phyloP scores from a whole-genome alignment of 1,284 basidiomycete genomes.

The Fomitiporia mediterranea region DNA sequence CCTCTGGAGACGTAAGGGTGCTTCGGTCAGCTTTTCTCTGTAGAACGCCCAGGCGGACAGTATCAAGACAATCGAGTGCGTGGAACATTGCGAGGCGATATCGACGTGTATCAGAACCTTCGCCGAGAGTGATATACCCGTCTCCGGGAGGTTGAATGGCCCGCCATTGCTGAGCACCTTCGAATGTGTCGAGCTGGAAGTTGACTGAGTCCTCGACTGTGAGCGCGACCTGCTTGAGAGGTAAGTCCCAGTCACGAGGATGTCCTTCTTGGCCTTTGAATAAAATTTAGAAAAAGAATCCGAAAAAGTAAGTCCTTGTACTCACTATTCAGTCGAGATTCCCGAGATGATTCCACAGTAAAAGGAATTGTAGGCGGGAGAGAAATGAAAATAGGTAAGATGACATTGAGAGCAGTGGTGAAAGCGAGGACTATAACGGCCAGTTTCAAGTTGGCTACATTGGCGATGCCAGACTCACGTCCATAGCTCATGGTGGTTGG shows the following conservation, averaged over 20 bases:
- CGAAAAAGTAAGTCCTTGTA: not conserved
- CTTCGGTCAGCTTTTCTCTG: slow-evolving; percentile 13
- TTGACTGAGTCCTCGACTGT: slow-evolving; percentile 21
- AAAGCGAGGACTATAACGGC: slow-evolving; percentile 3
- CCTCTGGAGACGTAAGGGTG: slow-evolving; percentile 10
- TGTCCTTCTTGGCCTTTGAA: not conserved
- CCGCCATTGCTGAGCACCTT: slow-evolving; percentile 19
- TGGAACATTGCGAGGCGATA: slow-evolving; percentile 19
- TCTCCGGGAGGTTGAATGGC: slow-evolving; percentile 11
- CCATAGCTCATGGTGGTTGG: not conserved
- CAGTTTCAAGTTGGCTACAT: not conserved
- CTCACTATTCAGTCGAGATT: not conserved
- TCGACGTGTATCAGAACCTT: slow-evolving; percentile 2
- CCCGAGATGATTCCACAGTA: not conserved
- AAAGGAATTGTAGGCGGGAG: slow-evolving; percentile 5
- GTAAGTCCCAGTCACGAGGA: slow-evolving; percentile 8
- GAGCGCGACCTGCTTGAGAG: slow-evolving; percentile 13
- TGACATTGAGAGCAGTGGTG: slow-evolving; percentile 14
- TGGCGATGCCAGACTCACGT: not conserved
- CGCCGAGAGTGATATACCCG: slow-evolving; percentile 16
- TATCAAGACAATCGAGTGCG: slow-evolving; percentile 17
- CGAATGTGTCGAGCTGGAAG: slow-evolving; percentile 16
- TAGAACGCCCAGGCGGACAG: slow-evolving; percentile 10
- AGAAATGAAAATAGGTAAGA: slow-evolving; percentile 12
- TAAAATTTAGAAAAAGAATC: not conserved